phyloP scores from a whole-genome alignment of 768 basidiomycete genomes.

The Neoboletus subvelutipes region DNA sequence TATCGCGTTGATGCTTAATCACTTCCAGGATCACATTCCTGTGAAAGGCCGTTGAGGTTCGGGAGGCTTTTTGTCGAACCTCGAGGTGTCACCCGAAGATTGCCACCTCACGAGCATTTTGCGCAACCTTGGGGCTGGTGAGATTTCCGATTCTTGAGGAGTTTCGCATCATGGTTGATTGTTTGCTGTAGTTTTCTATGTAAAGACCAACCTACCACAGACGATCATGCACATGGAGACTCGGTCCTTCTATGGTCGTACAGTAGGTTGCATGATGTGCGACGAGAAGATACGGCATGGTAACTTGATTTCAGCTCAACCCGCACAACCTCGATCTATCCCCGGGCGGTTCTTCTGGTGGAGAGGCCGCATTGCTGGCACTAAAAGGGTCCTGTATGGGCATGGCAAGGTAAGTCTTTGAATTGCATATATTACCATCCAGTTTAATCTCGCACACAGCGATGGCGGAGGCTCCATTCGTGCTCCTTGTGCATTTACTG shows the following conservation, averaged over 20 bases:
- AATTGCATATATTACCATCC: not conserved
- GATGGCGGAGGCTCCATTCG: conserved; percentile 40
- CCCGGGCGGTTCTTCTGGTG: conserved; percentile 52
- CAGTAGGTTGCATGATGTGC: conserved; percentile 8
- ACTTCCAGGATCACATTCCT: conserved; percentile 37
- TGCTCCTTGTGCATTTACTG: conserved; percentile 37
- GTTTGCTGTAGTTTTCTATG: conserved; percentile 38
- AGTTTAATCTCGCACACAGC: conserved; percentile 9
- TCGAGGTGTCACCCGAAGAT: conserved; percentile 28
- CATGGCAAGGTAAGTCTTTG: conserved; percentile 37
- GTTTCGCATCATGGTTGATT: conserved; percentile 5
- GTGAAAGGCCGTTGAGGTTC: conserved; percentile 41
- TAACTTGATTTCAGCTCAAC: conserved; percentile 34
- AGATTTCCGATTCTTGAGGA: not conserved
- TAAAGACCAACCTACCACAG: conserved; percentile 46
- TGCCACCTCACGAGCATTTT: conserved; percentile 36
- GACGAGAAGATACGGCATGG: too few relatives aligned
- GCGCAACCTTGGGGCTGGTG: conserved; percentile 42
- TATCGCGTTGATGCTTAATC: not conserved
- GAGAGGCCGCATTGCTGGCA: conserved; percentile 49
- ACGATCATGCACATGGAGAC: conserved; percentile 40
- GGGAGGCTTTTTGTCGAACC: conserved; percentile 34
- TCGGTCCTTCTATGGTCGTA: conserved; percentile 35
- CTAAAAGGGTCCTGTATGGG: conserved; percentile 47
- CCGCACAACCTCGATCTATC: conserved; percentile 45